A percentile compares a stretch with the other conserved stretches of the same genome.
phyloP scores from a whole-genome alignment of 768 basidiomycete species.

The Pulveroboletus sp. region DNA sequence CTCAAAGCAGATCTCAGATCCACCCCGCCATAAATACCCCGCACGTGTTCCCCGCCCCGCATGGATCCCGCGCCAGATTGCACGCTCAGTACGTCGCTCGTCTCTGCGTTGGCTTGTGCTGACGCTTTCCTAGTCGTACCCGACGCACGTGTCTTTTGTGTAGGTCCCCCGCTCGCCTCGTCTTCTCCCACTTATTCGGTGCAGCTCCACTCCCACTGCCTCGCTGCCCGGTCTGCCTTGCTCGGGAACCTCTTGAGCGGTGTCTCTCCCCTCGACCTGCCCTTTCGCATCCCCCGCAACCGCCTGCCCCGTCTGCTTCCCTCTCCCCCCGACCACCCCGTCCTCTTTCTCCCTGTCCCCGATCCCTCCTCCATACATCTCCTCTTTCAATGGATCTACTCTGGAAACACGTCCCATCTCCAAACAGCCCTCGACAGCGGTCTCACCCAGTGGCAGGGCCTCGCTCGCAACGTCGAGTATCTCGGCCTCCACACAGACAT shows the following conservation, averaged over 20 bases:
- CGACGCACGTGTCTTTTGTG: constrained; percentile 49
- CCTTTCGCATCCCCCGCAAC: constrained; percentile 37
- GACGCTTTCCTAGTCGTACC: constrained; percentile 40
- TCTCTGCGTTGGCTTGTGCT: neutral
- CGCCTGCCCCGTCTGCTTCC: constrained; percentile 69
- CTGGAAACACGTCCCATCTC: constrained; percentile 64
- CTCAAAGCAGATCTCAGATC: no score
- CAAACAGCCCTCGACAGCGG: constrained; percentile 65
- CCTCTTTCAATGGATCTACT: constrained; percentile 81
- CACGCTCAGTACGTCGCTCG: constrained; percentile 56
- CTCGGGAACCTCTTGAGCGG: constrained; percentile 71
- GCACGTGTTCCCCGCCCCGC: no score
- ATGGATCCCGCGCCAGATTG: constrained; percentile 45
- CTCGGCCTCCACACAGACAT: constrained; percentile 74
- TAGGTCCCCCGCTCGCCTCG: constrained; percentile 30
- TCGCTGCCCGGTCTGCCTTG: constrained; percentile 78
- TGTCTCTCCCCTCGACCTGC: constrained; percentile 18
- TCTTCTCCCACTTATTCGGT: constrained; percentile 5
- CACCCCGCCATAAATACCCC: no score
- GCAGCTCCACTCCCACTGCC: constrained; percentile 78
- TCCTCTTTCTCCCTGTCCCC: constrained; percentile 71
- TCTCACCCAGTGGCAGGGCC: constrained; percentile 76
- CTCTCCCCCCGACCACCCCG: constrained; percentile 59
- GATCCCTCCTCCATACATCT: constrained; percentile 70
- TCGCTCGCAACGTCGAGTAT: constrained; percentile 88